These are phyloP conservation scores for Castanea mollissima DNA, from an alignment of 306 rosid species.

Conservation along the genomic window DNA sequence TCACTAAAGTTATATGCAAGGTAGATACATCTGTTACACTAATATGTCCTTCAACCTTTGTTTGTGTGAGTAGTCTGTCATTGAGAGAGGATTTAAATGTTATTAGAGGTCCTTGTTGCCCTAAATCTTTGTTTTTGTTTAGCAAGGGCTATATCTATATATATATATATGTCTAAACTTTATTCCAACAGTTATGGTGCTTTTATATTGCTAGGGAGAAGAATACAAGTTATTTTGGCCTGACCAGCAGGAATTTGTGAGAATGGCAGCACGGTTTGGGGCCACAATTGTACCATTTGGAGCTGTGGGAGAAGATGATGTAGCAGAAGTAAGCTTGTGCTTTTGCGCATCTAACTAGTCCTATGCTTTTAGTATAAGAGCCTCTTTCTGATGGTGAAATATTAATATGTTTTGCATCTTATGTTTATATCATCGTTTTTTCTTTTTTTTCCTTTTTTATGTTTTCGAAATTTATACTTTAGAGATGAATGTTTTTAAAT, in stretches of 20 bases:
- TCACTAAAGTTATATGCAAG: background rate
- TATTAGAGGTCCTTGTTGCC: background rate
- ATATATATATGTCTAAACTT: background rate
- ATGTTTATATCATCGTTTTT: background rate
- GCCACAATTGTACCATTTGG: slow-evolving; percentile 97
- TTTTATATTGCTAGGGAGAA: slow-evolving; percentile 63
- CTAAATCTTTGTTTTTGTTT: background rate
- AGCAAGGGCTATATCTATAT: too few species aligned
- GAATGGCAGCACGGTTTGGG: slow-evolving; percentile 94
- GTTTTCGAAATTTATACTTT: too few species aligned
- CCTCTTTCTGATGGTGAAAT: background rate
- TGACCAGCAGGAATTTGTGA: slow-evolving; percentile 79
- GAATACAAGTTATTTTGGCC: slow-evolving; percentile 89
- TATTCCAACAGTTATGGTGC: slow-evolving; percentile 14
- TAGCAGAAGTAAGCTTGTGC: slow-evolving; percentile 54
- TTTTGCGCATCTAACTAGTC: slow-evolving; percentile 12
- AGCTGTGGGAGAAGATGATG: slow-evolving; percentile 91
- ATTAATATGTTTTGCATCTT: background rate
- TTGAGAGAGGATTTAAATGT: background rate
- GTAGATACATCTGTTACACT: background rate
- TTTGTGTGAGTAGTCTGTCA: background rate
- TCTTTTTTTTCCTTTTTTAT: background rate
- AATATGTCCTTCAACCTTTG: background rate
- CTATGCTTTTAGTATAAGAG: background rate
- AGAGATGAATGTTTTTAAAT: background rate